Evolutionary conservation across 1,139 yeast species (phyloP).

Genomic region (Geotrichum bryndzae): DNA sequence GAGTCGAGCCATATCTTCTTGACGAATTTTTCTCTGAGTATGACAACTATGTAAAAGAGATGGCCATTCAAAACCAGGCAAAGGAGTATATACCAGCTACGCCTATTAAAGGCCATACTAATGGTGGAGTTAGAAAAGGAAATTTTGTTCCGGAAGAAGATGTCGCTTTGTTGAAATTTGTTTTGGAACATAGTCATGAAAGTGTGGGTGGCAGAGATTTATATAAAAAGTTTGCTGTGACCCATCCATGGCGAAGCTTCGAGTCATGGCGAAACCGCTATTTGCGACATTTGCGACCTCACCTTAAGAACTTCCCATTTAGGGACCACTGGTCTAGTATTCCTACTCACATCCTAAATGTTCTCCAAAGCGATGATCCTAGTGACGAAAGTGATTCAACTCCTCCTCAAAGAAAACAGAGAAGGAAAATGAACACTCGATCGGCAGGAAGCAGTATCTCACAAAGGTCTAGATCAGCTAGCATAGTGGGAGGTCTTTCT

Average conservation of each 20-base stretch:
- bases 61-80: background rate
- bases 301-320: constrained; percentile 1
- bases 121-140: constrained; percentile 1
- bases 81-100: background rate
- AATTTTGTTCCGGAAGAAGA: constrained; percentile 10
- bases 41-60: background rate
- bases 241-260: constrained; percentile 4
- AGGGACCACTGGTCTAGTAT: background rate
- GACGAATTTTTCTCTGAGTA: constrained; percentile 5
- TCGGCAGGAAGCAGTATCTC: background rate
- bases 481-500: background rate
- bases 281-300: constrained; percentile 2
- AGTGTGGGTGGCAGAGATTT: constrained; percentile 5
- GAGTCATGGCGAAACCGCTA: constrained; percentile 12
- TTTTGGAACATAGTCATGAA: background rate
- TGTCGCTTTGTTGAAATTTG: background rate
- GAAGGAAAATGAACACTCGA: background rate
- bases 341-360: constrained; percentile 1
- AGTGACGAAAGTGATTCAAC: background rate
- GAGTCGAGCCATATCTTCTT: constrained; percentile 3
- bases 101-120: background rate
- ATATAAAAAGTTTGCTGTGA: constrained; percentile 1
- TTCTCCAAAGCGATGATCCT: background rate
- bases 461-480: background rate
- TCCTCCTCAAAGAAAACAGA: background rate